Evolutionary conservation across 2,329 filamentous ascomycete species (phyloP), one percentile per base, ranked within the genome.

Genomic region (Ophiostoma sp.): DNA sequence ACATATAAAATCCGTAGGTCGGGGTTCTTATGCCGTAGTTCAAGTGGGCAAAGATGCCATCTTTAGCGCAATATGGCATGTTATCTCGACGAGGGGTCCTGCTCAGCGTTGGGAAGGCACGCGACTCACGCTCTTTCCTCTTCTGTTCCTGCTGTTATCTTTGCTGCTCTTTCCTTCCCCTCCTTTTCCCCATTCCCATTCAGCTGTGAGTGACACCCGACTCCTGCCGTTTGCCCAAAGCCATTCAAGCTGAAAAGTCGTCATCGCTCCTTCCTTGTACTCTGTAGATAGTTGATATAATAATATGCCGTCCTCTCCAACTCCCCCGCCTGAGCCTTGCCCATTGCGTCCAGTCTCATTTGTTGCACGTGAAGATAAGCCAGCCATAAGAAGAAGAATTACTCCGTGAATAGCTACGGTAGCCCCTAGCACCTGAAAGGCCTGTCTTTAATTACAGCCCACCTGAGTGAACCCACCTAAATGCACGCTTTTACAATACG

Each of bases 361-460:
- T 39, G 23, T 44, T 31, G 65, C 65, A 67, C 65, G 65, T 67
- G 65, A 67, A 67, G 65, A 67, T 67, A 67, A 67, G 65, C 57
- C 52, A 8, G 44, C 20, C 44, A 48, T 44, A 44, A 44, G 1
- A 17, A 15, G 13, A 15, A 44, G 7, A 48, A 48, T 48, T 48
- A 48, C 44, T 48, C 44, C 44, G 6, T 48, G 20, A 48, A 48
- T 48, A 48, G 52, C 52, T 27, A 27, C 17, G 23, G 7, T 52
- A 52, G 48, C 48, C 62, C 23, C 57, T 36, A 64, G 31, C 60
- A 35, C 57, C 39, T 41, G 44, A 48, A 57, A 27, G 13, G n/a
- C 52, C 52, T 57, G 52, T 57, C 52, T 57, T 13, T 57, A 57
- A 57, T 36, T 41, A 27, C 62, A 23, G 31, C 35, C 31, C 64